These are phyloP conservation scores for Chenopodium berlandieri DNA, from an alignment of 148 eudicot genomes.

Conservation along the genomic window DNA sequence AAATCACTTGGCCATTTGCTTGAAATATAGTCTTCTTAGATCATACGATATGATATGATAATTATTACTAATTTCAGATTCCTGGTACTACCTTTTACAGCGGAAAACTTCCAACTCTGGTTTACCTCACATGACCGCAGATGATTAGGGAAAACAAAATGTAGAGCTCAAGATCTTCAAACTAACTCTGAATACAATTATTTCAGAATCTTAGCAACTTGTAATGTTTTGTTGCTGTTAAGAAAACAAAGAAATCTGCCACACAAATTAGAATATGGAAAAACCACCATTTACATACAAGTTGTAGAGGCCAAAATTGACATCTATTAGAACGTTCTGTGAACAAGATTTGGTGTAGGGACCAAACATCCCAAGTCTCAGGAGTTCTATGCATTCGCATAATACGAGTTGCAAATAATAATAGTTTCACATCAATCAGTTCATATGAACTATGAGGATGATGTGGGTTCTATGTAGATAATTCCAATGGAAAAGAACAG, in stretches of 20 bases:
- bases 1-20: no score
- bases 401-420: neutral
- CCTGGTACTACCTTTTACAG: neutral
- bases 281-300: neutral
- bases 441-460: neutral
- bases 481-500: neutral
- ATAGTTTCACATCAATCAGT: neutral
- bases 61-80: no score
- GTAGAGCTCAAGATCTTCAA: neutral
- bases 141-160: neutral
- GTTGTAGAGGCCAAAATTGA: slow-evolving; percentile 5
- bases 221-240: neutral
- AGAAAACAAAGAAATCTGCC: neutral
- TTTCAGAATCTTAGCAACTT: neutral
- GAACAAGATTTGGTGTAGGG: neutral
- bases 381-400: neutral
- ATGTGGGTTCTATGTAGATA: neutral
- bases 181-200: neutral
- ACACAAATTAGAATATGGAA: neutral
- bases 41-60: no score
- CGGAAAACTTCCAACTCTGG: neutral
- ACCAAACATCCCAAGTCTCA: slow-evolving; percentile 1
- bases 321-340: neutral
- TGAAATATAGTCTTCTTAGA: no score
- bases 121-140: neutral